phyloP scores from a whole-genome alignment of 148 eudicot species.

The Salicornia ramosissima region DNA sequence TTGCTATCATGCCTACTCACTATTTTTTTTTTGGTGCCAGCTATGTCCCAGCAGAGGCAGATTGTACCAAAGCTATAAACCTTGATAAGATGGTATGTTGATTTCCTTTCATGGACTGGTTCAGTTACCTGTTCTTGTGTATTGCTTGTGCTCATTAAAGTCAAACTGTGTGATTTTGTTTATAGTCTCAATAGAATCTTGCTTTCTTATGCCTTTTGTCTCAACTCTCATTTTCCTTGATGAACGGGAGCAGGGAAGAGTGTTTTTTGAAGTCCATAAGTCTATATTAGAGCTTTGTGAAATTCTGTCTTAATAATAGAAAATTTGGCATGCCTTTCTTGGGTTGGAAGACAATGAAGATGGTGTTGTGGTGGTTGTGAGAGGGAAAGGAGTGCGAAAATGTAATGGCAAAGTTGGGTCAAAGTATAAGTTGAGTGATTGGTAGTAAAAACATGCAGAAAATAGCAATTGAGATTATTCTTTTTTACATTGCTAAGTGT shows the following conservation, averaged over 20 bases:
- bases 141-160: not conserved
- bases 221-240: not conserved
- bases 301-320: too few relatives aligned
- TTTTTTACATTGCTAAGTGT: too few relatives aligned
- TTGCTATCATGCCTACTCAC: not conserved
- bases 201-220: not conserved
- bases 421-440: too few relatives aligned
- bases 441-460: too few relatives aligned
- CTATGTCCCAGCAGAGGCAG: slow-evolving; percentile 74
- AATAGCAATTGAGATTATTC: too few relatives aligned
- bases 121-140: not conserved
- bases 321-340: too few relatives aligned
- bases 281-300: too few relatives aligned
- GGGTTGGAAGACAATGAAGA: too few relatives aligned
- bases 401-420: too few relatives aligned
- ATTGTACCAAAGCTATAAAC: slow-evolving; percentile 73
- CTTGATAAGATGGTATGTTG: slow-evolving; percentile 78
- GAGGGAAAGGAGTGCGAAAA: too few relatives aligned
- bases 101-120: slow-evolving; percentile 2
- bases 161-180: not conserved
- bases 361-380: too few relatives aligned
- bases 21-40: slow-evolving; percentile 33
- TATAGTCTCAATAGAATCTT: not conserved
- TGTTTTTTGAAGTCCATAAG: too few relatives aligned
- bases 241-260: not conserved